Conservation (phyloP, 768 basidiomycete species). For the Butyriboletus loyo region DNA sequence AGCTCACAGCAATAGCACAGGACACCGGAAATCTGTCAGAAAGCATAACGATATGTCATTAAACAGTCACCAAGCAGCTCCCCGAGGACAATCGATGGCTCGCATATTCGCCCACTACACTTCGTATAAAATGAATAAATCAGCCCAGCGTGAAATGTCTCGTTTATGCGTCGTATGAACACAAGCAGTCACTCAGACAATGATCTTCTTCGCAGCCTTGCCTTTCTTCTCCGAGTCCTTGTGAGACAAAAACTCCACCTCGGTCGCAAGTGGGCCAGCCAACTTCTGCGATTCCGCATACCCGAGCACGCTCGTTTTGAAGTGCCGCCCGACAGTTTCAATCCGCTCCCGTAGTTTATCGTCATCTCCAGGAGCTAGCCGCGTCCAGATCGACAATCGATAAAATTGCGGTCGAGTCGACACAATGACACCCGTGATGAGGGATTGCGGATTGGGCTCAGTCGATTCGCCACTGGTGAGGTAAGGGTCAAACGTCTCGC, state of each 20-base stretch:
- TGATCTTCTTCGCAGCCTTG: slow-evolving; percentile 75
- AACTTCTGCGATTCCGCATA: slow-evolving; percentile 72
- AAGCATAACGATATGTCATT: slow-evolving; percentile 24
- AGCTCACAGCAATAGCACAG: background rate
- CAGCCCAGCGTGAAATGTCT: slow-evolving; percentile 19
- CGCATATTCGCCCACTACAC: slow-evolving; percentile 22
- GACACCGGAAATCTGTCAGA: slow-evolving; percentile 8
- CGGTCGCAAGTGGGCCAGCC: slow-evolving; percentile 84
- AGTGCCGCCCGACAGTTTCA: slow-evolving; percentile 81
- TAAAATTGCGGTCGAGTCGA: slow-evolving; percentile 94
- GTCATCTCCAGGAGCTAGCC: slow-evolving; percentile 63
- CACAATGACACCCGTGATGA: slow-evolving; percentile 93
- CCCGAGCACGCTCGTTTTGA: slow-evolving; percentile 89
- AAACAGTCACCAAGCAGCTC: slow-evolving; percentile 21
- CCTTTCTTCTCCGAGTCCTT: slow-evolving; percentile 96
- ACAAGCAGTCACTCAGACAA: slow-evolving; percentile 44
- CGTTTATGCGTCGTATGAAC: slow-evolving; percentile 15
- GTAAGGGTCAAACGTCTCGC: slow-evolving; percentile 95
- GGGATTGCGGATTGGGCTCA: slow-evolving; percentile 48
- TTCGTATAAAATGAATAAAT: slow-evolving; percentile 33
- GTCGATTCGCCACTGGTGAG: slow-evolving; percentile 47
- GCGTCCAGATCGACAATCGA: slow-evolving; percentile 97
- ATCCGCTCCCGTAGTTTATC: slow-evolving; percentile 75
- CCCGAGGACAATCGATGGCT: slow-evolving; percentile 16
- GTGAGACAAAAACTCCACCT: slow-evolving; percentile 93